These are phyloP conservation scores for Kalaharituber pfeilii DNA, from an alignment of 2,329 filamentous ascomycete species.

Conservation along the genomic window DNA sequence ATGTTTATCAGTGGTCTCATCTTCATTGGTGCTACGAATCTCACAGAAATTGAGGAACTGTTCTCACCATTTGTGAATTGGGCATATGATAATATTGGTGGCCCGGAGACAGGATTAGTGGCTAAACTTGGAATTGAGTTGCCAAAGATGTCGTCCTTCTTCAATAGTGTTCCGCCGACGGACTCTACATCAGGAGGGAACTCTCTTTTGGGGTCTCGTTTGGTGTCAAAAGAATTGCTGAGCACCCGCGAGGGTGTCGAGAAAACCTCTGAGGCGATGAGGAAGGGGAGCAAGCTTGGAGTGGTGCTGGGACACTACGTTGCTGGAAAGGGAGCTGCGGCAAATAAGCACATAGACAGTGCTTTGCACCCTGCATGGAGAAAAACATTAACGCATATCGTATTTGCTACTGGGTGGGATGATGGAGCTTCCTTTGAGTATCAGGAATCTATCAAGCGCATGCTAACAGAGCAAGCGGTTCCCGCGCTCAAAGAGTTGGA, in stretches of 20 bases:
- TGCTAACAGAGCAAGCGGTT: slow-evolving; percentile 10
- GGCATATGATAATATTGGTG: slow-evolving; percentile 15
- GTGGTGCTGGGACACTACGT: slow-evolving; percentile 24
- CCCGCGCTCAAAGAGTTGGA: slow-evolving; percentile 27
- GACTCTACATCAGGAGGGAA: too few relatives aligned
- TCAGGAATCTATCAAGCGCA: slow-evolving; percentile 24
- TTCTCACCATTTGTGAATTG: slow-evolving; percentile 16
- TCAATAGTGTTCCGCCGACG: too few relatives aligned
- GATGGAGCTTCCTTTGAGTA: slow-evolving; percentile 23
- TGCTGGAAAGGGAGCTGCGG: too few relatives aligned
- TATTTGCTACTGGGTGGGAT: slow-evolving; percentile 18
- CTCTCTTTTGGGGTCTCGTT: slow-evolving; percentile 25
- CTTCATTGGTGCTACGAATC: slow-evolving; percentile 23
- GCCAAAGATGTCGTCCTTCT: too few relatives aligned
- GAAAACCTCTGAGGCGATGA: neutral
- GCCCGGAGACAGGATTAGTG: slow-evolving; percentile 9
- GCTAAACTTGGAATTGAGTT: too few relatives aligned
- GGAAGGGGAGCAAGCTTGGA: neutral
- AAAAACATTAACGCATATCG: slow-evolving; percentile 29
- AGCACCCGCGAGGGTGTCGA: slow-evolving; percentile 22
- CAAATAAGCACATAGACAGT: slow-evolving; percentile 27
- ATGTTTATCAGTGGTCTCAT: slow-evolving; percentile 12
- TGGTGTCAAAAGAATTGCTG: slow-evolving; percentile 25
- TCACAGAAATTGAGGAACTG: slow-evolving; percentile 7
- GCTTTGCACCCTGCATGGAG: slow-evolving; percentile 30